Evolutionary conservation across 129 eudicot genomes (phyloP), one percentile per base, ranked within the genome.

Genomic region (Lactuca sativa): DNA sequence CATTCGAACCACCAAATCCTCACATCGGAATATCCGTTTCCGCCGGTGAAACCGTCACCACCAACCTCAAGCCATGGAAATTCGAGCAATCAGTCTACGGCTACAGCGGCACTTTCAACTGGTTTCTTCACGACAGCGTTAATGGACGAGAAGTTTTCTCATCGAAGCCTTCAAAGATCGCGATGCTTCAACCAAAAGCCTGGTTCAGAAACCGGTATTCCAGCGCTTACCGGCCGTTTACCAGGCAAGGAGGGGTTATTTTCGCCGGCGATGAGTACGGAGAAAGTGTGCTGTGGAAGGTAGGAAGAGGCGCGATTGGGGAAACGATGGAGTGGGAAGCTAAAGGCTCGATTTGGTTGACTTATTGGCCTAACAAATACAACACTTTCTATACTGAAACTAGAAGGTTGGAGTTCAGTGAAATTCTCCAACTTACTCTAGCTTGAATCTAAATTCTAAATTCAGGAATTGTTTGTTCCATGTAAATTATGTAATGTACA

Each of bases 201-300:
- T 92, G 98, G 98, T 92, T 92, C 76, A 89, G 74, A 62, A 75
- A 92, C 37, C 71, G 98, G 17, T 92, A 92, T 64, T 78, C 84
- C 41, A 89, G 70, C 38, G 96, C 76, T 3, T 43, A 92, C 54
- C 34, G 98, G 79, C 96, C 98, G 12, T 92, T 92, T 51, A 92
- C 95, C 0, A 82, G 95, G 82, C 88, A 81, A 51, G 98, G 98
- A 51, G 98, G 96, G 31, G 87, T 92, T 0, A 52, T 92, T 1
- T 92, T 92, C 60, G 98, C 98, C 0, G 77, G 87, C 0, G 96
- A 92, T 58, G 95, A 92, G 85, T 92, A 92, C 47, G 98, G 98
- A 4, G 91, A 84, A 40, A 92, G 84, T 59, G 92, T 92, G 82
- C 56, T 74, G 33, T 92, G 98, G 98, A 92, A 83, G 70, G 82